These are phyloP conservation scores for Saturnispora dispora DNA, from an alignment of 805 yeast species.

Conservation along the genomic window DNA sequence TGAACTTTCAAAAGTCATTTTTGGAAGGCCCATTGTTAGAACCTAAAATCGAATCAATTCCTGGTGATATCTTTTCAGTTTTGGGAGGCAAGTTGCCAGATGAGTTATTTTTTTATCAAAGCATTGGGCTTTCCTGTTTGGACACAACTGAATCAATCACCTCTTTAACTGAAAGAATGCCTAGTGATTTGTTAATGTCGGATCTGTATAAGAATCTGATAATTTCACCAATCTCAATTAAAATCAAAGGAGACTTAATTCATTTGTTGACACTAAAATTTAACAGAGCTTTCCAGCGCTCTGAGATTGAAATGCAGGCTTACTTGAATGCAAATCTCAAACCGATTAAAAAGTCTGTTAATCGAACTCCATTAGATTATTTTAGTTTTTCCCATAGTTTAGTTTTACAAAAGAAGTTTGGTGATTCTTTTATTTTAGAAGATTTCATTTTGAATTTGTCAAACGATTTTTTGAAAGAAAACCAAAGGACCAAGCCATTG, in stretches of 20 bases:
- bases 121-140: conserved; percentile 62
- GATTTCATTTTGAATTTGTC: conserved; percentile 25
- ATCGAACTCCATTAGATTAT: neutral
- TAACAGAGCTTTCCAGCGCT: conserved; percentile 78
- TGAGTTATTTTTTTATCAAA: conserved; percentile 73
- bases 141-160: conserved; percentile 59
- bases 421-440: conserved; percentile 26
- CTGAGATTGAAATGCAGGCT: conserved; percentile 44
- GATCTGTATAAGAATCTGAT: conserved; percentile 51
- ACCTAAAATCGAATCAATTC: conserved; percentile 33
- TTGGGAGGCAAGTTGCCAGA: conserved; percentile 81
- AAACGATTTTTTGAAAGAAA: conserved; percentile 23
- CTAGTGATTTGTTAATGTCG: conserved; percentile 52
- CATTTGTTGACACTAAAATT: conserved; percentile 62
- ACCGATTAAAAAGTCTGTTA: neutral
- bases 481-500: neutral
- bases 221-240: conserved; percentile 34
- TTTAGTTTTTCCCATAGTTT: conserved; percentile 40
- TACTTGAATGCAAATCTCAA: conserved; percentile 19
- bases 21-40: conserved; percentile 11
- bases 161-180: conserved; percentile 52
- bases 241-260: conserved; percentile 51
- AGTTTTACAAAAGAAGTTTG: conserved; percentile 25
- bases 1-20: conserved; percentile 17
- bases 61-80: conserved; percentile 73